phyloP scores from a whole-genome alignment of 2,329 filamentous ascomycete genomes.

The Penicillium sp. region DNA sequence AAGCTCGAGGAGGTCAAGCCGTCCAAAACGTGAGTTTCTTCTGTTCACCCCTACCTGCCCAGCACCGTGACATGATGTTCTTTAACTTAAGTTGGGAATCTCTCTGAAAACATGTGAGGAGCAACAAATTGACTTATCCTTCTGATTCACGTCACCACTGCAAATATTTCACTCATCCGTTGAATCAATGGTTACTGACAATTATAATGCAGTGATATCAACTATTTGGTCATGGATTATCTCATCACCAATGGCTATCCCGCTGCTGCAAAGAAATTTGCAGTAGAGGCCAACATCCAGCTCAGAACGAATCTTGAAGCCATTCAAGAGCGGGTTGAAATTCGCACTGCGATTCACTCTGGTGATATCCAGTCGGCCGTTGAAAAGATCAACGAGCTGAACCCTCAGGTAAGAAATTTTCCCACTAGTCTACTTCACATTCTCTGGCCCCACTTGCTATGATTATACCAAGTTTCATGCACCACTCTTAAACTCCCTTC shows the following conservation, averaged over 20 bases:
- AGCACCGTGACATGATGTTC: constrained; percentile 67
- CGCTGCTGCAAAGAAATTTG: constrained; percentile 87
- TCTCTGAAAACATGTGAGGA: constrained; percentile 98
- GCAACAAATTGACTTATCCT: constrained; percentile 72
- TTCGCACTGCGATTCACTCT: constrained; percentile 78
- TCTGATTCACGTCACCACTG: constrained; percentile 51
- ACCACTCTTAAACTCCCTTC: constrained; percentile 93
- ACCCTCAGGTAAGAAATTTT: constrained; percentile 74
- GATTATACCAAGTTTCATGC: constrained; percentile 99
- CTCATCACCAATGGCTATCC: constrained; percentile 94
- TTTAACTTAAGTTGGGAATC: constrained; percentile 97
- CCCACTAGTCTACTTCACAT: constrained; percentile 8
- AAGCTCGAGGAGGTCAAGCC: constrained; percentile 81
- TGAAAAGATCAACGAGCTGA: constrained; percentile 80
- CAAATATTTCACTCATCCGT: constrained; percentile 1
- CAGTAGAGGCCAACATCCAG: constrained; percentile 83
- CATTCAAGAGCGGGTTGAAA: constrained; percentile 75
- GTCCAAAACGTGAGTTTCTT: constrained; percentile 77
- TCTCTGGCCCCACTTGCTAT: constrained; percentile 53
- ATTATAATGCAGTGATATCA: constrained; percentile 71
- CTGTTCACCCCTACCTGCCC: constrained; percentile 5
- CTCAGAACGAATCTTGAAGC: constrained; percentile 68
- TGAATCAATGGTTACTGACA: constrained; percentile 26
- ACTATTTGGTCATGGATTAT: constrained; percentile 93
- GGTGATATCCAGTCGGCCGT: constrained; percentile 86